A percentile compares a stretch with the other conserved stretches of the same genome.
These are phyloP conservation scores for Salix viminalis DNA, from an alignment of 345 rosid genomes.

Conservation along the genomic window DNA sequence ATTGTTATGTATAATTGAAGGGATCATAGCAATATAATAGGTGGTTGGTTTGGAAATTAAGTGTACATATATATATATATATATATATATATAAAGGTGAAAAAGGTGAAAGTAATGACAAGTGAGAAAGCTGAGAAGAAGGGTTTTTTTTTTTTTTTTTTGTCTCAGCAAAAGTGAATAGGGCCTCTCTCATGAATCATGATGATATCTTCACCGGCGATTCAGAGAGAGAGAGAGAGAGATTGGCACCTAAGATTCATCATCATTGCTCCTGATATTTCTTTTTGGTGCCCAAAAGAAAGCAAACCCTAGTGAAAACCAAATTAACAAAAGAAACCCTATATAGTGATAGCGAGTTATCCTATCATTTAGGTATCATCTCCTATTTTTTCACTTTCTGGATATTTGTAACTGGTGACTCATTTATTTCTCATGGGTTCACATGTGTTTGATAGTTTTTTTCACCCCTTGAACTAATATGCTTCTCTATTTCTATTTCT, in stretches of 20 bases:
- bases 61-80: background rate
- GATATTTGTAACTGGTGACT: background rate
- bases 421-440: background rate
- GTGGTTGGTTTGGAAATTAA: slow-evolving; percentile 51
- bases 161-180: slow-evolving; percentile 49
- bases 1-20: slow-evolving; percentile 27
- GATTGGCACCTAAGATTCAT: slow-evolving; percentile 88
- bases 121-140: slow-evolving; percentile 40
- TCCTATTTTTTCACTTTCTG: background rate
- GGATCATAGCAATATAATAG: slow-evolving; percentile 41
- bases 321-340: slow-evolving; percentile 8
- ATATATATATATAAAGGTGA: background rate
- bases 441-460: background rate
- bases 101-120: slow-evolving; percentile 4
- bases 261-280: slow-evolving; percentile 68
- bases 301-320: slow-evolving; percentile 7
- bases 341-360: slow-evolving; percentile 13
- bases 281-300: slow-evolving; percentile 33
- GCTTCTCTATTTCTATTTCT: too few species aligned
- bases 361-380: slow-evolving; percentile 8
- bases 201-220: slow-evolving; percentile 69
- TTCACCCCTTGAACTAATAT: background rate
- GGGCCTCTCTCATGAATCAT: slow-evolving; percentile 61
- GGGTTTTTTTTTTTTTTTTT: slow-evolving; percentile 40
- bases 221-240: slow-evolving; percentile 32